phyloP scores from a whole-genome alignment of 1,284 basidiomycete species.

The Sparassis latifolia region DNA sequence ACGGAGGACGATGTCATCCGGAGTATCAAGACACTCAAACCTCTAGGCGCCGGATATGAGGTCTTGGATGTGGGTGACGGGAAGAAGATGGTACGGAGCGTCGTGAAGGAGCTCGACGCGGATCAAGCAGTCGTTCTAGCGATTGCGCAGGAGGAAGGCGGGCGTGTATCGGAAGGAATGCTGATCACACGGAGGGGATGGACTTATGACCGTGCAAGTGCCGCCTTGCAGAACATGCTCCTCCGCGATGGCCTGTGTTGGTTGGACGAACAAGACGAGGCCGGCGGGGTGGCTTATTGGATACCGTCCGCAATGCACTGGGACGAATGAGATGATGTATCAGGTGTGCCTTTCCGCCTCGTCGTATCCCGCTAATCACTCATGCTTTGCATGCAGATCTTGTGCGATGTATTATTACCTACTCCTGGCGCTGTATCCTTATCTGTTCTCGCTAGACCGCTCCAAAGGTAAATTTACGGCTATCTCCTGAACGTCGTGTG shows the following conservation, averaged over 20 bases:
- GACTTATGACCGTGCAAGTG: constrained; percentile 68
- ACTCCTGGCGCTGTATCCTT: too few relatives aligned
- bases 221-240: constrained; percentile 85
- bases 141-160: constrained; percentile 64
- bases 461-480: too few relatives aligned
- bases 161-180: constrained; percentile 54
- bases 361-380: too few relatives aligned
- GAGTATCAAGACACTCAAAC: constrained; percentile 84
- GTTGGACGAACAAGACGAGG: constrained; percentile 83
- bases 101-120: constrained; percentile 74
- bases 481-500: too few relatives aligned
- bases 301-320: constrained; percentile 78
- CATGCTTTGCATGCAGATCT: too few relatives aligned
- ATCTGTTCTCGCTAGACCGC: too few relatives aligned
- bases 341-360: background rate
- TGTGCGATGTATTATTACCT: too few relatives aligned
- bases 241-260: constrained; percentile 89
- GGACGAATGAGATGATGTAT: constrained; percentile 43
- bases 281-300: constrained; percentile 67
- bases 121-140: constrained; percentile 76
- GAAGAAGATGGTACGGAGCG: constrained; percentile 64
- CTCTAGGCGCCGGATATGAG: constrained; percentile 87
- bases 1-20: constrained; percentile 83
- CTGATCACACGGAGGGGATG: constrained; percentile 65
- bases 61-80: constrained; percentile 65